These are phyloP conservation scores for Vitis vinifera DNA, from an alignment of 164 flowering plant species.

Conservation along the genomic window ASM3070453v1 NC_081818.1:1999001-1999500, in stretches of 20 bases:
- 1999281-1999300: conserved; percentile 47
- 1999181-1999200: too few species aligned
- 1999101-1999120: too few species aligned
- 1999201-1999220: too few species aligned
- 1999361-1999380: conserved; percentile 39
- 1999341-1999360: conserved; percentile 32
- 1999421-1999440: conserved; percentile 43
- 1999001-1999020: too few species aligned
- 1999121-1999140: too few species aligned
- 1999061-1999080: too few species aligned
- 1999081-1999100: too few species aligned
- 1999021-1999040: too few species aligned
- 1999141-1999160: too few species aligned
- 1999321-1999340: conserved; percentile 25
- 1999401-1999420: conserved; percentile 44
- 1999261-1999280: conserved; percentile 21
- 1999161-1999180: too few species aligned
- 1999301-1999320: conserved; percentile 26
- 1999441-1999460: conserved; percentile 39
- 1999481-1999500: conserved; percentile 33
- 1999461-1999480: conserved; percentile 40
- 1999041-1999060: too few species aligned
- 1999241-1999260: conserved; percentile 26
- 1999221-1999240: neutral
- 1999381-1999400: conserved; percentile 25